A percentile compares a stretch with the other conserved stretches of the same genome.
phyloP scores from a whole-genome alignment of 805 yeast species.

The Hanseniaspora meyeri region DNA sequence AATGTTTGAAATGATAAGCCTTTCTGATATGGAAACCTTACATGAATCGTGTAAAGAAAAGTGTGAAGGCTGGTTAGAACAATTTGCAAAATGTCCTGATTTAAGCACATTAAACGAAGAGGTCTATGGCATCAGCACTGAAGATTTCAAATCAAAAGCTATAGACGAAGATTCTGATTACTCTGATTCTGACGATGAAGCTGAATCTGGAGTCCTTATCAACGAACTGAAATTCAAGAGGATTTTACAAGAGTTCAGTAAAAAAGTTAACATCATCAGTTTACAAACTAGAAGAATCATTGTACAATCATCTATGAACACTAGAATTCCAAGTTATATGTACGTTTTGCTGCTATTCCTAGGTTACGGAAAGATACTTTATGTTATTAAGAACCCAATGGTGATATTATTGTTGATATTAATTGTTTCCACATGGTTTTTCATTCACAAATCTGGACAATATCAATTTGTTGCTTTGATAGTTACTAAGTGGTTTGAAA shows the following conservation, averaged over 20 bases:
- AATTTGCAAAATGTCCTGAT: neutral
- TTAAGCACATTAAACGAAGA: constrained; percentile 40
- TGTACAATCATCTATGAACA: constrained; percentile 43
- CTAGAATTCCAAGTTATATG: constrained; percentile 75
- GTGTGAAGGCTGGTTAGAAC: constrained; percentile 40
- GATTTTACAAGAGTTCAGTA: constrained; percentile 49
- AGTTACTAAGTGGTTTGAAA: constrained; percentile 43
- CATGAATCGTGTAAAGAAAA: neutral
- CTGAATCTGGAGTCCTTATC: constrained; percentile 36
- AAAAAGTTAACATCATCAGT: constrained; percentile 64
- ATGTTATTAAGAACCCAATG: constrained; percentile 76
- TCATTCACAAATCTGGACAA: constrained; percentile 57
- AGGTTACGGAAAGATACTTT: constrained; percentile 95
- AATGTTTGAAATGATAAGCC: constrained; percentile 25
- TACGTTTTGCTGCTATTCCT: constrained; percentile 58
- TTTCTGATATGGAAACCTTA: constrained; percentile 6
- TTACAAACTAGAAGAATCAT: constrained; percentile 83
- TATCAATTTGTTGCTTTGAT: constrained; percentile 64
- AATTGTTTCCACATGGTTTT: constrained; percentile 46
- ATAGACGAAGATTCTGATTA: constrained; percentile 34
- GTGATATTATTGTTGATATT: constrained; percentile 51
- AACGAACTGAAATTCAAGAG: constrained; percentile 44
- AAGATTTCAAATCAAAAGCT: constrained; percentile 48
- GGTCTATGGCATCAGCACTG: constrained; percentile 40
- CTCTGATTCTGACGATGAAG: constrained; percentile 36